A percentile compares a stretch with the other conserved stretches of the same genome.
phyloP scores from a whole-genome alignment of 1,284 basidiomycete species.

The Sanguinoderma infundibulare region DNA sequence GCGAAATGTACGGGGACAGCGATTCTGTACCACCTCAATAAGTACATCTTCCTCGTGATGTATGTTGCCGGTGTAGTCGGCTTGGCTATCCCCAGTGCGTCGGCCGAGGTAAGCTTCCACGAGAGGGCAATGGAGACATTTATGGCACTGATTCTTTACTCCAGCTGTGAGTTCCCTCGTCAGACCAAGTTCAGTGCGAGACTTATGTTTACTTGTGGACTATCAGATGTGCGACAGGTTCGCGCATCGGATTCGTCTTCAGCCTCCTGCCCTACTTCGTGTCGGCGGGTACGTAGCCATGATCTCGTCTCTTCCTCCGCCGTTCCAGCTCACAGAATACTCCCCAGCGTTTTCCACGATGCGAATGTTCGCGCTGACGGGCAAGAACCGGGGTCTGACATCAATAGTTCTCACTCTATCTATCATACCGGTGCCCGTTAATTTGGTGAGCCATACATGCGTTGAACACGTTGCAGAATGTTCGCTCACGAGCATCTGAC shows the following conservation, averaged over 20 bases:
- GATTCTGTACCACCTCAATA: not conserved
- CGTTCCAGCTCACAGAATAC: not conserved
- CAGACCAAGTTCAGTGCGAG: not conserved
- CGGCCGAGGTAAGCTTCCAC: not conserved
- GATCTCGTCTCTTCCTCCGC: not conserved
- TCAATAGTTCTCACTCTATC: not conserved
- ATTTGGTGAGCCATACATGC: not conserved
- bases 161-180: not conserved
- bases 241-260: not conserved
- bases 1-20: not conserved
- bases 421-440: not conserved
- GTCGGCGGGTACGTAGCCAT: not conserved
- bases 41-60: not conserved
- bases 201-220: not conserved
- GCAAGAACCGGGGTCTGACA: not conserved
- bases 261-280: not conserved
- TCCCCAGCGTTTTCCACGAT: not conserved
- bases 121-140: not conserved
- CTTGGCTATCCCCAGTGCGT: not conserved
- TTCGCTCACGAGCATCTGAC: not conserved
- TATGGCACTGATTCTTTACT: not conserved
- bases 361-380: not conserved
- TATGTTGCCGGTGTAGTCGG: not conserved
- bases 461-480: no score
- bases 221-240: not conserved